These are phyloP conservation scores for Vaccinium vitisidaea DNA, from an alignment of 148 eudicot species.

Conservation along the genomic window DNA sequence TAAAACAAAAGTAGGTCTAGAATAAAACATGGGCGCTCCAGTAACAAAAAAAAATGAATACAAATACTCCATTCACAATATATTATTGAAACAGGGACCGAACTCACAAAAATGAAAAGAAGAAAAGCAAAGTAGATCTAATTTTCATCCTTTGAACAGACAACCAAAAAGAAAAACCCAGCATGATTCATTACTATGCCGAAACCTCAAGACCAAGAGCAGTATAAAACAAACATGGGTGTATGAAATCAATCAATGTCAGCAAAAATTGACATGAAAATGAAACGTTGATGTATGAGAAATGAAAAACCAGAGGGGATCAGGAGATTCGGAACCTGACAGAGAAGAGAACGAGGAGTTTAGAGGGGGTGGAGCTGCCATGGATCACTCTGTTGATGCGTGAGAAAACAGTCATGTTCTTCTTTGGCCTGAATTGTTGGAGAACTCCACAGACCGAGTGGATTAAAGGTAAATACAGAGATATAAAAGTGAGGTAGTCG, in stretches of 20 bases:
- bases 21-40: background rate
- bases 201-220: background rate
- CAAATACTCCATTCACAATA: background rate
- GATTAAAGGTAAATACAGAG: background rate
- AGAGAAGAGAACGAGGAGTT: constrained; percentile 45
- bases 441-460: background rate
- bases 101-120: background rate
- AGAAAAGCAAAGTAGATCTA: background rate
- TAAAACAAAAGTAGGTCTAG: background rate
- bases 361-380: constrained; percentile 43
- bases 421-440: background rate
- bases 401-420: constrained; percentile 32
- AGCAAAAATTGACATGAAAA: background rate
- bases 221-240: background rate
- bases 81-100: background rate
- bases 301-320: background rate
- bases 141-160: background rate
- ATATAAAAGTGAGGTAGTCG: too few species aligned
- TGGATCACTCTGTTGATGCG: constrained; percentile 30
- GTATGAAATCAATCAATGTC: background rate
- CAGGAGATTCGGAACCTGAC: constrained; percentile 38
- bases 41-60: too few species aligned
- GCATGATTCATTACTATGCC: too few species aligned
- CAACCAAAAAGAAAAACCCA: background rate
- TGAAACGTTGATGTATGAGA: background rate